phyloP scores from a whole-genome alignment of 2,329 filamentous ascomycete genomes.

The Sphaerulina populicola region DNA sequence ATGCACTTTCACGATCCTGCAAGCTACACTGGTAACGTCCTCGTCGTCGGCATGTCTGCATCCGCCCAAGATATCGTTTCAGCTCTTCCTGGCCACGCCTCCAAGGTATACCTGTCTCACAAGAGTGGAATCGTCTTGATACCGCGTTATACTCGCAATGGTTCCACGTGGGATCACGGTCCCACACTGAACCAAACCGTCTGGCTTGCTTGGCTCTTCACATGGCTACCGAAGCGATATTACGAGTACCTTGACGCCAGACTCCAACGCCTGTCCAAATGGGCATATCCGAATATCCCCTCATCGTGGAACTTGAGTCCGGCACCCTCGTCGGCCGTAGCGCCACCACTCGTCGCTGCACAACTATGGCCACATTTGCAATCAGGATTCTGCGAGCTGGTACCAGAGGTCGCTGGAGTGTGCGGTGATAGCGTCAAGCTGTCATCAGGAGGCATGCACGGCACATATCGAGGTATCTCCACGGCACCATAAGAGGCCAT shows the following conservation, averaged over 20 bases:
- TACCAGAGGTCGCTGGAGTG: conserved; percentile 5
- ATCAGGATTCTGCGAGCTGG: background rate
- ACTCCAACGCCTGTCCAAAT: conserved; percentile 1
- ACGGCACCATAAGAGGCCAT: background rate
- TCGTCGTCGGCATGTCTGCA: conserved; percentile 40
- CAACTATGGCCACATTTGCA: conserved; percentile 7
- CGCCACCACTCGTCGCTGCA: conserved; percentile 6
- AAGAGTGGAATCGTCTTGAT: conserved; percentile 2
- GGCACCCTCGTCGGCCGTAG: background rate
- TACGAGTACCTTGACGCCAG: conserved; percentile 1
- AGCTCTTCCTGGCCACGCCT: conserved; percentile 1
- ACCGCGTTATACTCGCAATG: conserved; percentile 1
- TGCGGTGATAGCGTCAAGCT: background rate
- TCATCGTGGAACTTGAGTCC: conserved; percentile 7
- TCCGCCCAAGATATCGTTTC: conserved; percentile 33
- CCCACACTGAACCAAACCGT: background rate
- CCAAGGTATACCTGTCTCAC: conserved; percentile 6
- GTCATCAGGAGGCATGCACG: conserved; percentile 1
- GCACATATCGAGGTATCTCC: background rate
- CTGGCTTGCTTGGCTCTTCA: background rate
- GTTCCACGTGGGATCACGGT: conserved; percentile 6
- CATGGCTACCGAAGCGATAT: background rate
- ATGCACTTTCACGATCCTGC: conserved; percentile 23
- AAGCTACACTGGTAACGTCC: conserved; percentile 36
- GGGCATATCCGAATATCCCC: conserved; percentile 2